Evolutionary conservation across 805 yeast species (phyloP), one percentile per base, ranked within the genome.

Genomic region (Blastobotrys americana): DNA sequence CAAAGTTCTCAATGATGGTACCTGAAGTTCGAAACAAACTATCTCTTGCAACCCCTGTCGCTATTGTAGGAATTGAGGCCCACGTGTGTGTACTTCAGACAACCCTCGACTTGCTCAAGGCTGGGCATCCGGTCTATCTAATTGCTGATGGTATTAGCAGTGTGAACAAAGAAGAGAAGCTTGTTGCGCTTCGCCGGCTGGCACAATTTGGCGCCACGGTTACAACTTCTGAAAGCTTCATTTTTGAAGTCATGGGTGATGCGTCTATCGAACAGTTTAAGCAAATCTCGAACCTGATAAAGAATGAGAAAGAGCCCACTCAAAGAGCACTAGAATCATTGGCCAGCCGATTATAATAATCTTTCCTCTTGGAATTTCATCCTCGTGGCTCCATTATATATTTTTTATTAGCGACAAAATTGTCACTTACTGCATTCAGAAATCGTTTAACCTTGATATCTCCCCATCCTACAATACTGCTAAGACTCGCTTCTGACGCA

Each of bases 401-500:
- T 35, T 41, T 46, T 40, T 46, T 47, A 22, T 47, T 45, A 40
- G 49, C 42, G 17, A 52, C 43, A 27, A 56, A 56, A n/a, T 56
- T 58, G 33, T 56, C 60, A 8, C 42, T 42, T 23, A 56, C 45
- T 16, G 55, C 54, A 4, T 36, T 39, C 6, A 44, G 40, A 41
- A 56, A 55, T 35, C 48, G 31, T 34, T 49, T 48, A 15, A 55
- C 60, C 43, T 54, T 54, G 16, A 49, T 46, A 13, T 41, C 45
- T 8, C 60, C 59, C 59, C 58, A 55, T 3, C 60, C 60, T 4
- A 41, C 44, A 17, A 56, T 43, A 28, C 37, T 28, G 19, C 52
- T 54, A 4, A 55, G 41, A 3, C 42, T 42, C 16, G 28, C 5
- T n/a, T 15, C 43, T 9, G 10, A 20, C 4, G 8, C 28, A 9